These are phyloP conservation scores for Eimeria maxima DNA, from an alignment of 169 alveolate species.

Conservation along the genomic window DNA sequence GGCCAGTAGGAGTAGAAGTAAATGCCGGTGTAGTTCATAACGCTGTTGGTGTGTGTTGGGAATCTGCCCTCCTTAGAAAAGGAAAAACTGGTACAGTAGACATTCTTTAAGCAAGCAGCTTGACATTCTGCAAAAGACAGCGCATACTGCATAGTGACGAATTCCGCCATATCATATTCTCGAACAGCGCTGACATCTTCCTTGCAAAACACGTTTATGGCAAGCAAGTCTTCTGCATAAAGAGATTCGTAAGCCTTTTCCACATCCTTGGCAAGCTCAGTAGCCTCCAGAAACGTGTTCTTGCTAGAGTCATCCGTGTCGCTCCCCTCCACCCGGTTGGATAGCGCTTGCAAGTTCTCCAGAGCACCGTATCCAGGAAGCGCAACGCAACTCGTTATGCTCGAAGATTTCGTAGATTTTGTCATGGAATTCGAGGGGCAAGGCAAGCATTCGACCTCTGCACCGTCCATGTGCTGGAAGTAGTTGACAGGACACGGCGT, in stretches of 20 bases:
- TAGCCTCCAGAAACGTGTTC: conserved; percentile 55
- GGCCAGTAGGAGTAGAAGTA: conserved; percentile 59
- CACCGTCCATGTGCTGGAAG: conserved; percentile 82
- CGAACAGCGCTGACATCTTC: conserved; percentile 39
- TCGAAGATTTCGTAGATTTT: conserved; percentile 62
- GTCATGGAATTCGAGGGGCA: conserved; percentile 79
- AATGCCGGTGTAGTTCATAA: conserved; percentile 80
- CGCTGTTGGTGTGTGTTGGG: conserved; percentile 57
- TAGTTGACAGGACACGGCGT: conserved; percentile 74
- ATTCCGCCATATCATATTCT: conserved; percentile 78
- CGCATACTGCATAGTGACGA: conserved; percentile 69
- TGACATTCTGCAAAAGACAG: conserved; percentile 57
- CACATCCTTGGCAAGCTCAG: conserved; percentile 72
- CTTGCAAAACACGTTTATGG: conserved; percentile 57
- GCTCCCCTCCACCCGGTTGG: conserved; percentile 22
- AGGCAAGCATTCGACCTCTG: conserved; percentile 73
- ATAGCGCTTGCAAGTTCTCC: conserved; percentile 53
- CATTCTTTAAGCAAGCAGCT: conserved; percentile 69
- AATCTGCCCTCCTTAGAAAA: conserved; percentile 65
- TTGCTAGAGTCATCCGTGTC: conserved; percentile 15
- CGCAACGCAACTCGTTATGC: conserved; percentile 81
- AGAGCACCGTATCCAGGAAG: conserved; percentile 72
- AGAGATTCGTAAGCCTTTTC: conserved; percentile 37
- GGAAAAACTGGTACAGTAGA: conserved; percentile 79
- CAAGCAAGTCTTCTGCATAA: conserved; percentile 33